phyloP scores from a whole-genome alignment of 495 filamentous ascomycete species.

The Schizothecium vesticola region DNA sequence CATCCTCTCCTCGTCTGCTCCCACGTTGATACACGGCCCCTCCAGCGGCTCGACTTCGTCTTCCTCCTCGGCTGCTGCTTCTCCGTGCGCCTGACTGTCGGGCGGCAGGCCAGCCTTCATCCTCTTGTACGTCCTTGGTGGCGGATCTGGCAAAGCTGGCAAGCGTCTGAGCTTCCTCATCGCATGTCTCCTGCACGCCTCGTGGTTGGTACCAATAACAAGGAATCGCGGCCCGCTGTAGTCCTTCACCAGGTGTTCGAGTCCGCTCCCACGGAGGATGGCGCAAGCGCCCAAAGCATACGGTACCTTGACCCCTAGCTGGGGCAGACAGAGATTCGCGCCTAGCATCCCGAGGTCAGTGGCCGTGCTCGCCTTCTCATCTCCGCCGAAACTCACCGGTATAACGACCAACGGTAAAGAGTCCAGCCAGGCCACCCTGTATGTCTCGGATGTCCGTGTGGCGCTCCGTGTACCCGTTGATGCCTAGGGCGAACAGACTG shows the following conservation, averaged over 20 bases:
- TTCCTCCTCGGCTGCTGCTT: neutral
- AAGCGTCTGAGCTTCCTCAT: neutral
- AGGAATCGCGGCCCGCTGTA: conserved; percentile 1
- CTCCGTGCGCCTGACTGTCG: neutral
- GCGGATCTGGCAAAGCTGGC: neutral
- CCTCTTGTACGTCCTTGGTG: neutral
- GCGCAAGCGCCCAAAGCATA: neutral
- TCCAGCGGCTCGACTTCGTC: neutral
- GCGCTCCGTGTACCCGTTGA: conserved; percentile 3
- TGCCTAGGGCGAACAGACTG: conserved; percentile 1
- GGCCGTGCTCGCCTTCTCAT: neutral
- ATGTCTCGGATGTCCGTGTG: conserved; percentile 1
- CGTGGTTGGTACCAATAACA: neutral
- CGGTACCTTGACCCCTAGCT: neutral
- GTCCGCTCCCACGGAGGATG: neutral
- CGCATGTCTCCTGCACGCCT: neutral
- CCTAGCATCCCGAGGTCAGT: neutral
- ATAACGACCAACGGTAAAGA: neutral
- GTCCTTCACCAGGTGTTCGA: conserved; percentile 1
- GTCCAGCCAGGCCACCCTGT: neutral
- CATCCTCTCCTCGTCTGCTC: neutral
- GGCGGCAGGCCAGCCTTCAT: no score
- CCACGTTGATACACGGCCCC: neutral
- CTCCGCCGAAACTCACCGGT: neutral
- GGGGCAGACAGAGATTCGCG: conserved; percentile 1